Base-by-base conservation (phyloP, 2,329 filamentous ascomycete species). In the Aspergillus aculeatinus region DNA sequence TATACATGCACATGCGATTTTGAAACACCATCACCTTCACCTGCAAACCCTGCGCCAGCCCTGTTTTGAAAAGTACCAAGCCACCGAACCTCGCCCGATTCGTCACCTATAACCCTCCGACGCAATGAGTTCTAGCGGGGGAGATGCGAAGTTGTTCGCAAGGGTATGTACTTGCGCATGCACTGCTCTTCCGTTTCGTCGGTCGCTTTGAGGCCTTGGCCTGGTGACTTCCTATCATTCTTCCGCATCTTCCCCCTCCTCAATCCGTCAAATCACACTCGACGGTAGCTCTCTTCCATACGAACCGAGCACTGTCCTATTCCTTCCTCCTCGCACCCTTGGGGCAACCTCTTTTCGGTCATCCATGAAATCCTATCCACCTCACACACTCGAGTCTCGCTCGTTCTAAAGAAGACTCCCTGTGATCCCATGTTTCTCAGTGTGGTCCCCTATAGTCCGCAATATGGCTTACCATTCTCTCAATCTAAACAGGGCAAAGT, bases 111-210 rank as follows among this genome's bases (percentile, higher is more conserved):
- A 27, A 61, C 31, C 51, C 53, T 51, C 48, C 50, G 48, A 65
- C 72, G 80, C 68, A 68, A 88, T 88, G 85, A 86, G 82, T 76
- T 81, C 84, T 64, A 79, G 87, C 78, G 91, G 91, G 81, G 92
- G 95, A 80, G 95, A 98, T 87, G 96, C 95, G 81, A 98, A 97
- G 87, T 89, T 99, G 81, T 99, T 99, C 83, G 94, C 95, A 78
- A 88, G 95, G 83, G 95, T 99, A 89, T 72, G 87, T 87, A 49
- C 49, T 23, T 61, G 64, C 55, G 42, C 61, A 7, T 29, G 59
- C 59, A 59, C 52, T 61, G 63, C 63, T 62, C 64, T 65, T 60
- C 65, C 60, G 64, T 61, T 57, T 65, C 65, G 67, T 65, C 61
- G 61, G 27, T 31, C 25, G 49, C 33, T 35, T 52, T 51, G 33